Evolutionary conservation across 345 rosid genomes (phyloP), one percentile per base, ranked within the genome.

Genomic region (Raphanus sativus): DNA sequence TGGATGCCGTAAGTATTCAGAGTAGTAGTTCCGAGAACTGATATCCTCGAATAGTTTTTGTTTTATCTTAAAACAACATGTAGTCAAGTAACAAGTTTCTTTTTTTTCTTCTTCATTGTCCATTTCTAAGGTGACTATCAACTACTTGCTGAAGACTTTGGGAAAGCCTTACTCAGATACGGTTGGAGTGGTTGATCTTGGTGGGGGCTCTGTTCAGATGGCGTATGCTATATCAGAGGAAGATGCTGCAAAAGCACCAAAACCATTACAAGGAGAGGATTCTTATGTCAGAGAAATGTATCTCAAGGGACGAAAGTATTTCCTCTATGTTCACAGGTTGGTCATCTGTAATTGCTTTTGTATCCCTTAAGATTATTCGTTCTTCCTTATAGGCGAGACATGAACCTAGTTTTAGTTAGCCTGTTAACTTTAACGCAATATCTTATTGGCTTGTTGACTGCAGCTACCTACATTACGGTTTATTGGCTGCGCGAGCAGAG

Each of bases 141-240:
- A 95, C 83, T 92, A 90, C 80, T 86, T 95, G 56, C 80, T 89
- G 73, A 90, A 87, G 69, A 87, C 88, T 56, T 73, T 95, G 81
- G 97, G 99, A 67, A 88, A 83, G 81, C 75, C 85, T 26, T 91
- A 88, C 83, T 76, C 87, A 24, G 77, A 88, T 13, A 92, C 99
- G 36, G 98, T 95, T 84, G 99, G 99, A 82, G 95, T 95, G 33
- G 96, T 95, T 78, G 99, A 95, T 85, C 99, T 95, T 76, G 99
- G 99, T 63, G 99, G 99, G 62, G 99, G 99, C 16, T 95, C 99
- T 55, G 98, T 95, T 80, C 99, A 95, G 81, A 92, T 95, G 99
- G 98, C 99, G 8, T 95, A 91, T 81, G 97, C 99, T 68, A 89
- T 92, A 75, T 87, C 99, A 1, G 84, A 92, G 77, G 78, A 70